Conservation (phyloP, 306 rosid genomes). For the Neltuma alba region DNA sequence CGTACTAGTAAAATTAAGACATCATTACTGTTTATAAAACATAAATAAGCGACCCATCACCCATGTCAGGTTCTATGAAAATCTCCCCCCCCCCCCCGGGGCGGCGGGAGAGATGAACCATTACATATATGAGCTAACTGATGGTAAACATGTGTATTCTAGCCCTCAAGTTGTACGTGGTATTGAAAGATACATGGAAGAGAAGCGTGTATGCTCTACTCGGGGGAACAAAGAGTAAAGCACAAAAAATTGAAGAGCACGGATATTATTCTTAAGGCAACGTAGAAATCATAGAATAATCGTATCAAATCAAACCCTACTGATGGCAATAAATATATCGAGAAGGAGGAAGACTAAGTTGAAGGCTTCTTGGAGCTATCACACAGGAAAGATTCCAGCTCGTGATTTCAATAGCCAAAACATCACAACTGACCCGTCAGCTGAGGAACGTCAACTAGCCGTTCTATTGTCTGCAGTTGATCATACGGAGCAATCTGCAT, state of each 20-base stretch:
- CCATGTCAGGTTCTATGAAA: too few relatives aligned
- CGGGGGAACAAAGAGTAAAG: conserved; percentile 8
- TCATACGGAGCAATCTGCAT: conserved; percentile 95
- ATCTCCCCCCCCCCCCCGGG: too few relatives aligned
- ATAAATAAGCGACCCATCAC: too few relatives aligned
- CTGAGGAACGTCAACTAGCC: conserved; percentile 65
- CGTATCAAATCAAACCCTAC: conserved; percentile 20
- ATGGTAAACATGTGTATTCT: not conserved
- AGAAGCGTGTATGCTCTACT: conserved; percentile 18
- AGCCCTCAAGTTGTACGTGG: not conserved
- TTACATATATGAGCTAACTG: not conserved
- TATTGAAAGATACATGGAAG: conserved; percentile 15
- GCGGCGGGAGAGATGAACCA: not conserved
- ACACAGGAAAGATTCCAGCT: conserved; percentile 15
- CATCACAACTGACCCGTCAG: conserved; percentile 54
- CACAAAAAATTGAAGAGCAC: conserved; percentile 5
- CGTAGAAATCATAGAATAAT: conserved; percentile 24
- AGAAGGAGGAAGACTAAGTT: not conserved
- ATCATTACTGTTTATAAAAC: too few relatives aligned
- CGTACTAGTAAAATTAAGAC: not conserved
- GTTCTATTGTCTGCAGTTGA: conserved; percentile 86
- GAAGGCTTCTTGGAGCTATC: conserved; percentile 27
- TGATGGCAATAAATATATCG: not conserved
- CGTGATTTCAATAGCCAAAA: conserved; percentile 26
- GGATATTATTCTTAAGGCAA: conserved; percentile 15